Conservation (phyloP, 2,329 filamentous ascomycete species). For the Phoma sp. region DNA sequence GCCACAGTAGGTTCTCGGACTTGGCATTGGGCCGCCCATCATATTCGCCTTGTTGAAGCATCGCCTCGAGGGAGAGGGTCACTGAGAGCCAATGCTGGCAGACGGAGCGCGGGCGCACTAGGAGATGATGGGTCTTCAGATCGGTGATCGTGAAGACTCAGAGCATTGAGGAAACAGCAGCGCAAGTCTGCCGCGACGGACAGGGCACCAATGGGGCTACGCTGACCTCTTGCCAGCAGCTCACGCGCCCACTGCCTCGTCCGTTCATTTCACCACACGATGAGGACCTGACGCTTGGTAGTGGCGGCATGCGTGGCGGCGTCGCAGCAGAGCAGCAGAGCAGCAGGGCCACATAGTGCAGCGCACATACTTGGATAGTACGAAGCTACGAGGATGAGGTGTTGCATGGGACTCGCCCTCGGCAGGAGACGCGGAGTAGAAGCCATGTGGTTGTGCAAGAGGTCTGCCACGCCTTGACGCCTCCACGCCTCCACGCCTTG, state of each 20-base stretch:
- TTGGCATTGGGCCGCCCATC: no score
- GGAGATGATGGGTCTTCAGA: conserved; percentile 13
- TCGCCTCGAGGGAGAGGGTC: background rate
- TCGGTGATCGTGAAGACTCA: background rate
- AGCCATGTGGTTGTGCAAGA: no score
- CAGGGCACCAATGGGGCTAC: conserved; percentile 10
- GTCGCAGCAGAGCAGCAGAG: background rate
- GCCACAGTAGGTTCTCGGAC: background rate
- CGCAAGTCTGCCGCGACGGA: conserved; percentile 6
- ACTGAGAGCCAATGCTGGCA: conserved; percentile 2
- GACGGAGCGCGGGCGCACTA: conserved; percentile 16
- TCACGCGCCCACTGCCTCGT: conserved; percentile 10
- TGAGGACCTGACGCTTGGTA: no score
- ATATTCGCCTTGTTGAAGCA: no score
- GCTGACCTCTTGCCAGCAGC: conserved; percentile 12
- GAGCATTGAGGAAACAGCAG: conserved; percentile 3
- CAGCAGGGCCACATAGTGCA: background rate
- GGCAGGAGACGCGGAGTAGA: background rate
- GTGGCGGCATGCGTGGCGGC: no score
- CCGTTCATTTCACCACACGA: background rate
- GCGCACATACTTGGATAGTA: background rate
- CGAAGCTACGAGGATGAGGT: background rate
- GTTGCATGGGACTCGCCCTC: background rate
- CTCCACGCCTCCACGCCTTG: no score
- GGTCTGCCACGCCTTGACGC: no score